Conservation (phyloP, 768 basidiomycete species). For the Russula sp. region DNA sequence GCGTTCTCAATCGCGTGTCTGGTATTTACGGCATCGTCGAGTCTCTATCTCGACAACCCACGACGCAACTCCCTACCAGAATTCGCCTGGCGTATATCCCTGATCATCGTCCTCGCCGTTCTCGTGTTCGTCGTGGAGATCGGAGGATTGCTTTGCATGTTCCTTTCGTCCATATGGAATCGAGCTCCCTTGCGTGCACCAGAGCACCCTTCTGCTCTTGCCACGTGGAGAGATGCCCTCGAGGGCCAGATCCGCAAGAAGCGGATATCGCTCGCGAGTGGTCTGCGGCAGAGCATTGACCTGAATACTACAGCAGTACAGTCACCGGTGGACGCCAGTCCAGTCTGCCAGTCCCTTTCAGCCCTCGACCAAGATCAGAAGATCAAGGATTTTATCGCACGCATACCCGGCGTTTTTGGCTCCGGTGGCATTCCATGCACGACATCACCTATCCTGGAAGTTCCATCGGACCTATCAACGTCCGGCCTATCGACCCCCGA, state of each 20-base stretch:
- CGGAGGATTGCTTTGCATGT: not conserved
- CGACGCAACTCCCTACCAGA: not conserved
- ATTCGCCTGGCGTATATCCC: slow-evolving; percentile 3
- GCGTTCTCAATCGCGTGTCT: not conserved
- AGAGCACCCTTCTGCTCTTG: not conserved
- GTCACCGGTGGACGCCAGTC: not conserved
- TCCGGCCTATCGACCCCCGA: not conserved
- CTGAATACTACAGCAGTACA: not conserved
- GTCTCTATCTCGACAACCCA: not conserved
- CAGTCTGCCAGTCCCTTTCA: slow-evolving; percentile 1
- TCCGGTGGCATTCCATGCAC: not conserved
- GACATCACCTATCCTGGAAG: not conserved
- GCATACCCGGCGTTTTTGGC: slow-evolving; percentile 1
- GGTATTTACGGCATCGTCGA: slow-evolving; percentile 1
- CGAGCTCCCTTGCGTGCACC: not conserved
- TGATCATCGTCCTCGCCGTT: not conserved
- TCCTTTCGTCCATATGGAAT: not conserved
- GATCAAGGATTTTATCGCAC: not conserved
- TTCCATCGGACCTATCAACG: not conserved
- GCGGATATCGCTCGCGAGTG: not conserved
- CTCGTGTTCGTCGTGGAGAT: not conserved
- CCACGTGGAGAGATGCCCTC: not conserved
- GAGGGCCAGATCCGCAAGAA: not conserved
- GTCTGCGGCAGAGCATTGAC: not conserved
- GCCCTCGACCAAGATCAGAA: slow-evolving; percentile 5